Percentiles rank a stretch among this genome's conserved stretches.
These are phyloP conservation scores for Fusarium sp. DNA, from an alignment of 2,329 filamentous ascomycete genomes.

Conservation along the genomic window DNA sequence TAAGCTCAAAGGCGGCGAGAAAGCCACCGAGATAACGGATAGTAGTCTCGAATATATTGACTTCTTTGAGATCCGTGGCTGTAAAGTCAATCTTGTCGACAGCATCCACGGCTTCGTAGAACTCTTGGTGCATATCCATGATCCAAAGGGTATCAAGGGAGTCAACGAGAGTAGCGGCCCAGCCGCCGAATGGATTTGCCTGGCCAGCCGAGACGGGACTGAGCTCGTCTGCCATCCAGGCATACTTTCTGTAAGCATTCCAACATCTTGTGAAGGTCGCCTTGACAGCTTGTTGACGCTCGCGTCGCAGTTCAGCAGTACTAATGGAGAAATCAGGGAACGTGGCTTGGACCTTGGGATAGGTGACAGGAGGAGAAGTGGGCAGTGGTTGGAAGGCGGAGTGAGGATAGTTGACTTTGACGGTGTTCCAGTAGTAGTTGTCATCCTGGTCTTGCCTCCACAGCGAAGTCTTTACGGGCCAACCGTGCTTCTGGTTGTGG, in stretches of 20 bases:
- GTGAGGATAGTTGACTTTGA: slow-evolving; percentile 43
- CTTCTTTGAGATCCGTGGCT: slow-evolving; percentile 53
- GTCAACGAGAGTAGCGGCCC: slow-evolving; percentile 75
- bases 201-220: slow-evolving; percentile 62
- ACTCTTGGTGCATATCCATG: slow-evolving; percentile 72
- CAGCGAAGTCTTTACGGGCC: slow-evolving; percentile 31
- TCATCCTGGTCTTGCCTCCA: slow-evolving; percentile 40
- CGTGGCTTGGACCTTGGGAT: slow-evolving; percentile 47
- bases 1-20: slow-evolving; percentile 75
- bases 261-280: slow-evolving; percentile 55
- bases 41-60: slow-evolving; percentile 76
- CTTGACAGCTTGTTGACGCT: slow-evolving; percentile 52
- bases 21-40: slow-evolving; percentile 77
- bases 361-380: slow-evolving; percentile 37
- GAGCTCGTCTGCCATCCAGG: slow-evolving; percentile 72
- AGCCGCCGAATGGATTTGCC: slow-evolving; percentile 70
- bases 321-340: slow-evolving; percentile 43
- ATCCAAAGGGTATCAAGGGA: slow-evolving; percentile 77
- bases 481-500: slow-evolving; percentile 35
- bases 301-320: slow-evolving; percentile 44
- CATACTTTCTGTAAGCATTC: slow-evolving; percentile 67
- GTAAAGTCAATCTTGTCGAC: slow-evolving; percentile 70
- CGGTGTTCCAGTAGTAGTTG: slow-evolving; percentile 42
- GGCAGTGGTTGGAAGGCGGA: slow-evolving; percentile 44
- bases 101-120: slow-evolving; percentile 68